Percentiles rank a stretch among this genome's conserved stretches.
phyloP scores from a whole-genome alignment of 352 stramenopile species.

The Pilasporangium apinafurcum region DNA sequence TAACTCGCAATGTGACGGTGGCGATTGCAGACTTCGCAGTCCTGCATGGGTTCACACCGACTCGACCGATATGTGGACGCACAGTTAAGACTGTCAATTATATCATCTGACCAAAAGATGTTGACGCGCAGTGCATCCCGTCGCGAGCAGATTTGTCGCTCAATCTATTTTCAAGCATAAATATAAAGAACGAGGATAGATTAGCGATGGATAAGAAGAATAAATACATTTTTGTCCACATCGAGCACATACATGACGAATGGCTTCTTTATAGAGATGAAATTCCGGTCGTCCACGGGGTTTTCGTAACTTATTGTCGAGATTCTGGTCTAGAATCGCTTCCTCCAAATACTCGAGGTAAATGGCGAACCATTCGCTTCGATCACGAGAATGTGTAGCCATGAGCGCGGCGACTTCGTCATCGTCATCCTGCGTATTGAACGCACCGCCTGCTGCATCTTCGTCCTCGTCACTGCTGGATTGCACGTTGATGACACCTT shows the following conservation, averaged over 20 bases:
- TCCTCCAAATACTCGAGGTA: conserved; percentile 81
- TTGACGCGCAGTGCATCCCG: conserved; percentile 60
- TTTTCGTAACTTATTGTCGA: conserved; percentile 56
- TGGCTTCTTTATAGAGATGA: conserved; percentile 45
- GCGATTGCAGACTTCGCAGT: conserved; percentile 77
- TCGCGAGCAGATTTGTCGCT: conserved; percentile 62
- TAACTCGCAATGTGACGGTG: conserved; percentile 55
- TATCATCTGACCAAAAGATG: conserved; percentile 61
- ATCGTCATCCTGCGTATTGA: too few species aligned
- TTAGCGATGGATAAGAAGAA: neutral
- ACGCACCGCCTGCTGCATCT: conserved; percentile 6
- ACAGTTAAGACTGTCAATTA: conserved; percentile 46
- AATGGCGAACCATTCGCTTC: conserved; percentile 77
- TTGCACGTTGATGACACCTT: conserved; percentile 53
- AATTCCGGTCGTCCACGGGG: conserved; percentile 24
- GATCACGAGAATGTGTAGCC: conserved; percentile 46
- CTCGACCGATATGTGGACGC: conserved; percentile 32
- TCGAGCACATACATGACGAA: conserved; percentile 62
- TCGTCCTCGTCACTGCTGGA: conserved; percentile 40
- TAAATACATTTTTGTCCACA: too few species aligned
- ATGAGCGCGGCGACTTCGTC: conserved; percentile 26
- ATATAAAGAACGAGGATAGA: neutral
- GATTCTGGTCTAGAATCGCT: conserved; percentile 45
- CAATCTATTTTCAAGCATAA: conserved; percentile 32
- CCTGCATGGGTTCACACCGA: conserved; percentile 17